Conservation (phyloP, 148 eudicot genomes). For the Diospyros lotus region DNA sequence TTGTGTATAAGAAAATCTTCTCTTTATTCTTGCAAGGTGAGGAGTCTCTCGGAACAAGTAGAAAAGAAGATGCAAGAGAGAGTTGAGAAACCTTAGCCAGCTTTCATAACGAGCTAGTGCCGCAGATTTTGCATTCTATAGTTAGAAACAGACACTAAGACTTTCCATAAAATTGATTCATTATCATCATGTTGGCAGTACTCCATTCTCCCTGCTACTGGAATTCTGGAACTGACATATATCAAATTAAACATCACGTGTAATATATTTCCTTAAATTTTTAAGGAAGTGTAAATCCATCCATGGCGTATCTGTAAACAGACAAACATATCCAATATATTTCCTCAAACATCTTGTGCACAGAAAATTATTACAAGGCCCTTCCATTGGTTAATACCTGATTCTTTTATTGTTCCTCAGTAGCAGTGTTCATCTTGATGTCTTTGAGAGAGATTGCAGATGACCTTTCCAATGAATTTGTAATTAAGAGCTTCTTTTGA, state of each 20-base stretch:
- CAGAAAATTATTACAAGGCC: not conserved
- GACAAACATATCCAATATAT: not conserved
- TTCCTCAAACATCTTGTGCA: not conserved
- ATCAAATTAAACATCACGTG: not conserved
- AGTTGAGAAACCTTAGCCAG: not conserved
- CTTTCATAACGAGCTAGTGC: not conserved
- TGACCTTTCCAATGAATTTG: not conserved
- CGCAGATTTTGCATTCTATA: too few species aligned
- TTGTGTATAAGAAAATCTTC: too few species aligned
- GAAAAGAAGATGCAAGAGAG: not conserved
- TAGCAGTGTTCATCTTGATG: not conserved
- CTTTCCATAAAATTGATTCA: not conserved
- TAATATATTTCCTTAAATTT: too few species aligned
- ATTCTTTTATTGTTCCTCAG: not conserved
- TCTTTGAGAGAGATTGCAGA: not conserved
- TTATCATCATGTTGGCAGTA: not conserved
- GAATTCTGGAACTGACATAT: constrained; percentile 6
- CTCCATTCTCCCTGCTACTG: constrained; percentile 13
- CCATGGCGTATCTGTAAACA: not conserved
- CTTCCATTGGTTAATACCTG: not conserved
- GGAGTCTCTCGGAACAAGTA: not conserved
- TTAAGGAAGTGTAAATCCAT: not conserved
- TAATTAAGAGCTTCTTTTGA: too few species aligned
- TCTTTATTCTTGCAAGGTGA: too few species aligned
- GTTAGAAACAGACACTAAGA: too few species aligned